Percentiles rank a stretch among this genome's conserved stretches.
Conservation (phyloP, 2,329 filamentous ascomycete species). For the Ascochyta viciae-villosae region DNA sequence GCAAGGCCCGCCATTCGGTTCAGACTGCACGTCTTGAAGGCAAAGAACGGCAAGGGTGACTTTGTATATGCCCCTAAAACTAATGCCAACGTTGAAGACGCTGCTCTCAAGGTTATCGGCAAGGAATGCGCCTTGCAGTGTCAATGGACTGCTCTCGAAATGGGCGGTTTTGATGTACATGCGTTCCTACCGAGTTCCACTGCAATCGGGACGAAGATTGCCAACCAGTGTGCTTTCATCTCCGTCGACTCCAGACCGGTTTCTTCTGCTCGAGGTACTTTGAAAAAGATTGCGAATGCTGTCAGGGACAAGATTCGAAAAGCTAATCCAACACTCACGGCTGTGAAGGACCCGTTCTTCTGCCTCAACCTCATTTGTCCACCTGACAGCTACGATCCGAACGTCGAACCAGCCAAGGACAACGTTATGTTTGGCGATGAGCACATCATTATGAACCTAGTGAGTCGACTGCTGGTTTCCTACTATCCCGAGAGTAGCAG, state of each 20-base stretch:
- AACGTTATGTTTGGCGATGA: conserved; percentile 73
- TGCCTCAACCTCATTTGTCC: conserved; percentile 69
- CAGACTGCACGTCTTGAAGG: conserved; percentile 65
- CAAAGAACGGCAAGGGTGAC: conserved; percentile 57
- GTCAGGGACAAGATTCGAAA: conserved; percentile 61
- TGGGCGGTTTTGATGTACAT: conserved; percentile 57
- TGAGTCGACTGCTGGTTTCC: conserved; percentile 54
- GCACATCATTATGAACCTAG: conserved; percentile 51
- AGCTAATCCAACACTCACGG: conserved; percentile 26
- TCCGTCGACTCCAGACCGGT: conserved; percentile 74
- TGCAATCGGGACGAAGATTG: conserved; percentile 52
- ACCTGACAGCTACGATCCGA: conserved; percentile 70
- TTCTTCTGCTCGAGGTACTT: conserved; percentile 60
- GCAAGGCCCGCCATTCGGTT: conserved; percentile 69
- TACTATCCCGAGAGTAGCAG: conserved; percentile 40
- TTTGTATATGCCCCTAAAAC: conserved; percentile 70
- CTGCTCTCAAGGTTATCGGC: conserved; percentile 68
- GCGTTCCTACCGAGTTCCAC: conserved; percentile 65
- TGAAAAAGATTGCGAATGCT: conserved; percentile 64
- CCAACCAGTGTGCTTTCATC: conserved; percentile 61
- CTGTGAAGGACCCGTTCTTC: conserved; percentile 65
- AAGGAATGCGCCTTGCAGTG: conserved; percentile 64
- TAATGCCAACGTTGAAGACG: conserved; percentile 61
- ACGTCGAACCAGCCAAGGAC: conserved; percentile 75
- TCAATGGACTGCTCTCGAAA: conserved; percentile 48